A percentile compares a stretch with the other conserved stretches of the same genome.
Conservation (phyloP, 176 grass and related monocot species). For the Thinopyrum elongatum region DNA sequence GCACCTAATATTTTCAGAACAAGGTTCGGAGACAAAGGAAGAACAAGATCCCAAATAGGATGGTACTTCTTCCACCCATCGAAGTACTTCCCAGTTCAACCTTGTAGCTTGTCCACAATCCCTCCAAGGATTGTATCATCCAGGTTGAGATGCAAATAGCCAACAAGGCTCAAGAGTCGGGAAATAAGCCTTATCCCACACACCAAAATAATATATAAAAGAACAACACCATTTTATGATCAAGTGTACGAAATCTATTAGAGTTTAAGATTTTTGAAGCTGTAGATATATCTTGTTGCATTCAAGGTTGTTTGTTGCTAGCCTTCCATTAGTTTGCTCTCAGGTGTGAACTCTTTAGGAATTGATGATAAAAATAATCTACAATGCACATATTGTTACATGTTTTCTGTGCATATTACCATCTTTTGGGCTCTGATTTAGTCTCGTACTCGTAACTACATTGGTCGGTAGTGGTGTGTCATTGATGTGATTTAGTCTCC, state of each 20-base stretch:
- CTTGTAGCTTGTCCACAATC: conserved; percentile 68
- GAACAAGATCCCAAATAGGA: conserved; percentile 54
- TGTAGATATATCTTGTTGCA: not conserved
- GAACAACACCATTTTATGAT: not conserved
- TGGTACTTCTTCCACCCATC: conserved; percentile 71
- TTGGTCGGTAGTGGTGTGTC: not conserved
- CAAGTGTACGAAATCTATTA: not conserved
- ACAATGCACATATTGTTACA: not conserved
- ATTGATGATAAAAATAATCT: not conserved
- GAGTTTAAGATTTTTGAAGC: not conserved
- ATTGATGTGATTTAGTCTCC: not conserved
- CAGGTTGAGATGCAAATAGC: not conserved
- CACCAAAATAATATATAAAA: not conserved
- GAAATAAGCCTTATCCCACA: not conserved
- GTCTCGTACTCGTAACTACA: not conserved
- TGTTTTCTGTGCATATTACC: not conserved
- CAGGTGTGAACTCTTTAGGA: not conserved
- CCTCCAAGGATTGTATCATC: not conserved
- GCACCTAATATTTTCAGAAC: conserved; percentile 56
- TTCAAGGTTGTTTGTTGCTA: not conserved
- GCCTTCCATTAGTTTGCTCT: not conserved
- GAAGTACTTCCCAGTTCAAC: conserved; percentile 57
- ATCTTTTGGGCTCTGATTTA: not conserved
- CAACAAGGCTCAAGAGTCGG: not conserved
- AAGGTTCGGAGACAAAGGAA: conserved; percentile 58